A percentile compares a stretch with the other conserved stretches of the same genome.
Conservation (phyloP, 2,329 filamentous ascomycete species). For the Periconia macrospinosa region DNA sequence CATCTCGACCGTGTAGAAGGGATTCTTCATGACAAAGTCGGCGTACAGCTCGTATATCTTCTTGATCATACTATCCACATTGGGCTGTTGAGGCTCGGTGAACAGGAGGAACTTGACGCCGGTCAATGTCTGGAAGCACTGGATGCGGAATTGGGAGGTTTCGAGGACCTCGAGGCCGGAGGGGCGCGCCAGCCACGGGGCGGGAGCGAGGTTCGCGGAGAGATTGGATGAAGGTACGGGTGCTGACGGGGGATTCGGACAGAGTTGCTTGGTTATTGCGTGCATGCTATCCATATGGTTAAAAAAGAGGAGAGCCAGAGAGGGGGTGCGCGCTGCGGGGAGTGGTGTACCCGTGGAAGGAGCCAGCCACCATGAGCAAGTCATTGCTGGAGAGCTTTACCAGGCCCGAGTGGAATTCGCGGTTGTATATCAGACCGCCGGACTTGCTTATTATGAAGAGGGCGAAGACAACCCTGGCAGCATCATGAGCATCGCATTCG, state of each 20-base stretch:
- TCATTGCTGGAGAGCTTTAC: slow-evolving; percentile 93
- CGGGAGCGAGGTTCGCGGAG: slow-evolving; percentile 30
- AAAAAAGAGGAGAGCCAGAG: not conserved
- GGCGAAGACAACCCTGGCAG: slow-evolving; percentile 84
- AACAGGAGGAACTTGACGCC: slow-evolving; percentile 96
- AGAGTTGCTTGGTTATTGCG: slow-evolving; percentile 58
- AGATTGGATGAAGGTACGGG: slow-evolving; percentile 20
- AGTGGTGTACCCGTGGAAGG: slow-evolving; percentile 83
- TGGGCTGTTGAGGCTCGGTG: slow-evolving; percentile 84
- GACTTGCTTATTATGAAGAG: slow-evolving; percentile 99
- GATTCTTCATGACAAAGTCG: slow-evolving; percentile 99
- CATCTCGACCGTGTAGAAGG: slow-evolving; percentile 98
- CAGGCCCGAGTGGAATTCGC: slow-evolving; percentile 84
- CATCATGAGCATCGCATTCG: not conserved
- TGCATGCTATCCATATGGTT: slow-evolving; percentile 55
- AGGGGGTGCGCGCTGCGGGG: not conserved
- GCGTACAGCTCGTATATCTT: slow-evolving; percentile 93
- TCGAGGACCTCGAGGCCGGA: slow-evolving; percentile 91
- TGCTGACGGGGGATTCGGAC: slow-evolving; percentile 37
- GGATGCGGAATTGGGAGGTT: slow-evolving; percentile 89
- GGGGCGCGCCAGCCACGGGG: slow-evolving; percentile 47
- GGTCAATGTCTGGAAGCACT: slow-evolving; percentile 93
- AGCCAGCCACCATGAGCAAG: slow-evolving; percentile 93
- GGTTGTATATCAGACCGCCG: slow-evolving; percentile 93
- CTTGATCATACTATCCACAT: slow-evolving; percentile 80